These are phyloP conservation scores for Tritrichomonas foetus DNA, from an alignment of 208 protist genomes.

Conservation along the genomic window DNA sequence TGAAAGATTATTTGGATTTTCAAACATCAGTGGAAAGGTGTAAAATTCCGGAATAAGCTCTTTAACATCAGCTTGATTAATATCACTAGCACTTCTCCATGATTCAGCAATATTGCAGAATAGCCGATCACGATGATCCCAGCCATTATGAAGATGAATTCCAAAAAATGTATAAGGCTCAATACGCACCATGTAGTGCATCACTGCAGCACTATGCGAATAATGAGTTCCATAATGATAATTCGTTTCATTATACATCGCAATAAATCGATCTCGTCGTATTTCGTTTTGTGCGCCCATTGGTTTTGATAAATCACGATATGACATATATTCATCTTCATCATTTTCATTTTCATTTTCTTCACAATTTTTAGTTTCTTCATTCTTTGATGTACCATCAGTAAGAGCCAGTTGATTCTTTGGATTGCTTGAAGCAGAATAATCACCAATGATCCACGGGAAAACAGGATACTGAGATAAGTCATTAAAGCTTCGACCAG, in stretches of 20 bases:
- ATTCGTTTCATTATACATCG: neutral
- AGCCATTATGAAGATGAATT: slow-evolving; percentile 5
- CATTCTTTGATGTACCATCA: no score
- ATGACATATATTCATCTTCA: neutral
- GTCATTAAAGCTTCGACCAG: slow-evolving; percentile 7
- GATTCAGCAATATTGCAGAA: neutral
- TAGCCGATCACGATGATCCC: neutral
- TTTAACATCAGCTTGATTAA: slow-evolving; percentile 18
- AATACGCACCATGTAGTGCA: neutral
- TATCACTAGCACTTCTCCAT: neutral
- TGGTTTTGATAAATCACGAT: neutral
- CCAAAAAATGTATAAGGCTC: neutral
- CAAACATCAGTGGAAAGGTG: neutral
- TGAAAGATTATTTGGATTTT: neutral
- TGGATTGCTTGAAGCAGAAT: no score
- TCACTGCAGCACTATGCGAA: neutral
- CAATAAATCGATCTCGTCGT: neutral
- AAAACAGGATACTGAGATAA: neutral
- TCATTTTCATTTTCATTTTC: no score
- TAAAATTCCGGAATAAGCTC: slow-evolving; percentile 18
- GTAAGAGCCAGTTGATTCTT: no score
- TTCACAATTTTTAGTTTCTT: no score
- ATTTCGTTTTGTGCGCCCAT: neutral
- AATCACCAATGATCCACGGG: neutral
- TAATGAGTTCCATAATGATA: slow-evolving; percentile 35